Conservation (phyloP, 805 yeast genomes). For the Cyberlindnera xishuangbannaensis region DNA sequence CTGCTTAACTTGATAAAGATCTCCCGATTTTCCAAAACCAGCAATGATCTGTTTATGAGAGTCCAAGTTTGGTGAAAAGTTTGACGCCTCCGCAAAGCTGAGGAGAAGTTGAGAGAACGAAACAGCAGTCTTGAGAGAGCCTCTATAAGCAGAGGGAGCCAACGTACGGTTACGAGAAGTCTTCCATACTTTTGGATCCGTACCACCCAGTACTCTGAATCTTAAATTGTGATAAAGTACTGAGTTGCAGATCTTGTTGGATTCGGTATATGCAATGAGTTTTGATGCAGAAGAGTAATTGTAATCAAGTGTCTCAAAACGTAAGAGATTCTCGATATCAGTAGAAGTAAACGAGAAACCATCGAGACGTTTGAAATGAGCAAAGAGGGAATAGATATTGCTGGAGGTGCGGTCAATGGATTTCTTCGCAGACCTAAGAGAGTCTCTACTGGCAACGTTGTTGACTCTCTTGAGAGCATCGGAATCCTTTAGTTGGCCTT, state of each 20-base stretch:
- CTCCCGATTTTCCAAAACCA: slow-evolving; percentile 18
- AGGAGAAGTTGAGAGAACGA: slow-evolving; percentile 7
- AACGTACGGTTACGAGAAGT: slow-evolving; percentile 1
- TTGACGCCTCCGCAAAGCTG: slow-evolving; percentile 5
- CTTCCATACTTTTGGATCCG: slow-evolving; percentile 16
- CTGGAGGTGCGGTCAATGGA: neutral
- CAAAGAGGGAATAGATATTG: slow-evolving; percentile 3
- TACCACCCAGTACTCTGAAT: slow-evolving; percentile 14
- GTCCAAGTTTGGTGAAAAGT: slow-evolving; percentile 13
- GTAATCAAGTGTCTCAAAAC: slow-evolving; percentile 3
- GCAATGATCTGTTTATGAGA: slow-evolving; percentile 19
- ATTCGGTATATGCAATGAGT: slow-evolving; percentile 6
- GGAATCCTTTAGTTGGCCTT: slow-evolving; percentile 2
- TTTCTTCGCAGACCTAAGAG: slow-evolving; percentile 1
- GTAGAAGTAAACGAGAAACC: slow-evolving; percentile 8
- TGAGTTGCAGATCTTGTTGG: slow-evolving; percentile 3
- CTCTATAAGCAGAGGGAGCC: slow-evolving; percentile 8
- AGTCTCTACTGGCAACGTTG: slow-evolving; percentile 2
- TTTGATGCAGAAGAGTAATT: slow-evolving; percentile 8
- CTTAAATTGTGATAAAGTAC: slow-evolving; percentile 14
- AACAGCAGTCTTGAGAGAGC: slow-evolving; percentile 7
- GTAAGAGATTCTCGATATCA: slow-evolving; percentile 5
- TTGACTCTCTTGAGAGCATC: neutral
- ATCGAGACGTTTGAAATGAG: slow-evolving; percentile 1
- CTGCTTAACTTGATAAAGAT: slow-evolving; percentile 15